These are phyloP conservation scores for Keithomyces neogunnii DNA, from an alignment of 2,329 filamentous ascomycete genomes.

Conservation along the genomic window DNA sequence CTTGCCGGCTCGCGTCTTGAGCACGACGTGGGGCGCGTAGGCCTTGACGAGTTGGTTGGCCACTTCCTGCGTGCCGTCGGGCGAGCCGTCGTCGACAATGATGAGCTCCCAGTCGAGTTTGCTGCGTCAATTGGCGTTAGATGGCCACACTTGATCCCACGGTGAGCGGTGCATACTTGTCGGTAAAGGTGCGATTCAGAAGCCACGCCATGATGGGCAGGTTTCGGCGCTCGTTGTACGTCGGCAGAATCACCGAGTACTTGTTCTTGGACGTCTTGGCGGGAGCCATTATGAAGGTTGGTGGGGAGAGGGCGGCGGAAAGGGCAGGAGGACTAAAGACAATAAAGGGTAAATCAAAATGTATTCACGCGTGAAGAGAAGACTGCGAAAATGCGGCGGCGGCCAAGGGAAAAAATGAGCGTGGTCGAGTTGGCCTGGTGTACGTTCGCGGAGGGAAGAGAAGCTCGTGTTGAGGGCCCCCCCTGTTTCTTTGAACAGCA, in stretches of 20 bases:
- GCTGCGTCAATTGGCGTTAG: conserved; percentile 35
- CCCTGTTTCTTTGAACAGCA: conserved; percentile 5
- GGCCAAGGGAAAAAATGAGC: conserved; percentile 14
- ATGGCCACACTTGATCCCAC: not conserved
- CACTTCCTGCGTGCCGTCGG: conserved; percentile 87
- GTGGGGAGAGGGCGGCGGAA: not conserved
- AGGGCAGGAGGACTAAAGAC: not conserved
- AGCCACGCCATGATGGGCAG: conserved; percentile 94
- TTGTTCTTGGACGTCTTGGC: conserved; percentile 49
- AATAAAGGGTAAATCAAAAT: not conserved
- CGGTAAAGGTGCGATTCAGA: conserved; percentile 82
- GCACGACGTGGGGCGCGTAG: conserved; percentile 70
- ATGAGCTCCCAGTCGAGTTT: conserved; percentile 95
- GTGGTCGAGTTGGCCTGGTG: conserved; percentile 15
- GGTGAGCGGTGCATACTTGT: conserved; percentile 53
- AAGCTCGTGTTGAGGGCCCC: conserved; percentile 1
- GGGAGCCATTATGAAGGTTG: conserved; percentile 35
- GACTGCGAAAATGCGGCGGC: not conserved
- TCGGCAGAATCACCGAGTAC: conserved; percentile 95
- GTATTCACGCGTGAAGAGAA: not conserved
- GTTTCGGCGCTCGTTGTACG: conserved; percentile 97
- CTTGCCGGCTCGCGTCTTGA: conserved; percentile 87
- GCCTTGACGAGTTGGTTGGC: conserved; percentile 83
- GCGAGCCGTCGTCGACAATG: conserved; percentile 96
- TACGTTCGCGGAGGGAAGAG: not conserved